Evolutionary conservation across 2,329 filamentous ascomycete genomes (phyloP), one percentile per base, ranked within the genome.

Genomic region (Chaetoscypha palmicola): DNA sequence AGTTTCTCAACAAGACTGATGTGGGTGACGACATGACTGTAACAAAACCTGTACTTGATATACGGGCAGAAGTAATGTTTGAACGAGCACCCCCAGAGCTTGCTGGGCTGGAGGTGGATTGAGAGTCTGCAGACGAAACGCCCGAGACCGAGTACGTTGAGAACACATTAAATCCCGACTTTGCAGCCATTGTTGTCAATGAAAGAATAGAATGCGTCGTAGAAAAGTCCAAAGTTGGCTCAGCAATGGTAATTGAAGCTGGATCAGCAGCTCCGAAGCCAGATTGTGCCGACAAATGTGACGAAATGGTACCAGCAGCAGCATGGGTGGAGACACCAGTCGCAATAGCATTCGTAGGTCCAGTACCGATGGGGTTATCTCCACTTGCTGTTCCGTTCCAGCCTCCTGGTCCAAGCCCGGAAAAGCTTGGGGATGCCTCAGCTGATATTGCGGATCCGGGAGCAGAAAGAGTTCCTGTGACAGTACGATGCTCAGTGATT

Each of bases 351-450:
- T 19, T 30, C 1, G 30, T 22, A 19, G 36, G 16, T 19, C 28
- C 38, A 19, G 28, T 20, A 24, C 21, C 26, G 17, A 16, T n/a
- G 11, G 32, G 16, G 34, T 12, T 10, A n/a, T 3, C 30, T 26
- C 41, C 24, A 24, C 39, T 38, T 8, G 48, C 49, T 4, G 52
- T 50, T 20, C 24, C 33, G 28, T 58, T 57, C 56, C 54, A 58
- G 30, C 56, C 56, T 14, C 47, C 46, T 24, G 44, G 23, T 4
- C 23, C 36, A 12, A 45, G 34, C 9, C 46, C 50, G 19, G 47
- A 49, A 20, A 41, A 52, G 17, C 24, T 46, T 39, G 22, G 26
- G 2, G 43, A 38, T 39, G 43, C 14, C n/a, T 21, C 14, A 16
- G 23, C 24, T 9, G 20, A 17, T n/a, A n/a, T n/a, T 5, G 41